A percentile compares a stretch with the other conserved stretches of the same genome.
Conservation (phyloP, 2,329 filamentous ascomycete genomes). For the Curvularia sp. region DNA sequence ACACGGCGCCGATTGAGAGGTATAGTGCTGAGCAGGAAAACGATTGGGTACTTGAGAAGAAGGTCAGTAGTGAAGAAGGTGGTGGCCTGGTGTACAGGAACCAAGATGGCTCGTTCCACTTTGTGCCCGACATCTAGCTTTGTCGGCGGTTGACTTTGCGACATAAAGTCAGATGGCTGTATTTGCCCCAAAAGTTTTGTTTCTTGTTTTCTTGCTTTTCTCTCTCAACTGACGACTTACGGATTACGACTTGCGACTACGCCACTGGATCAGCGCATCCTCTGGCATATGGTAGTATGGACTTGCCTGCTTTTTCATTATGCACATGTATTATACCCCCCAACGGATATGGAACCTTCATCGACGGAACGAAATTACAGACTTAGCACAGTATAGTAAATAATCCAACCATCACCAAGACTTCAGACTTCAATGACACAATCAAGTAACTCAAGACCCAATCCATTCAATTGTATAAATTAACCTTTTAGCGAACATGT, state of each 20-base stretch:
- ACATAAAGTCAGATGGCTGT: no score
- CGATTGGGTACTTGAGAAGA: constrained; percentile 29
- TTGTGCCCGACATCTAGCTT: constrained; percentile 23
- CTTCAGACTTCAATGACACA: not conserved
- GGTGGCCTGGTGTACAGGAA: constrained; percentile 30
- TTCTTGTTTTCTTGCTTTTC: no score
- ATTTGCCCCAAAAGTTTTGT: no score
- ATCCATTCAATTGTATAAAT: not conserved
- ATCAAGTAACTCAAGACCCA: not conserved
- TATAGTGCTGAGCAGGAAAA: constrained; percentile 17
- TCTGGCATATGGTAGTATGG: not conserved
- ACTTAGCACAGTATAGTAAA: not conserved
- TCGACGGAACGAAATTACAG: no score
- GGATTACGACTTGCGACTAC: no score
- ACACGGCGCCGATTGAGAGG: constrained; percentile 24
- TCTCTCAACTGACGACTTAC: no score
- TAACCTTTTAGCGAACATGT: not conserved
- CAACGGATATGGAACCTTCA: no score
- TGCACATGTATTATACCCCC: not conserved
- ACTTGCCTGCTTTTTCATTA: not conserved
- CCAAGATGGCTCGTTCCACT: constrained; percentile 22
- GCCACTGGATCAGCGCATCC: no score
- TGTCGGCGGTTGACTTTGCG: no score
- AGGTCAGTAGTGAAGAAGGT: constrained; percentile 18
- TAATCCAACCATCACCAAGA: not conserved